Percentiles rank a stretch among this genome's conserved stretches.
Evolutionary conservation across 345 rosid species (phyloP).

Genomic region (Populus tremula): DNA sequence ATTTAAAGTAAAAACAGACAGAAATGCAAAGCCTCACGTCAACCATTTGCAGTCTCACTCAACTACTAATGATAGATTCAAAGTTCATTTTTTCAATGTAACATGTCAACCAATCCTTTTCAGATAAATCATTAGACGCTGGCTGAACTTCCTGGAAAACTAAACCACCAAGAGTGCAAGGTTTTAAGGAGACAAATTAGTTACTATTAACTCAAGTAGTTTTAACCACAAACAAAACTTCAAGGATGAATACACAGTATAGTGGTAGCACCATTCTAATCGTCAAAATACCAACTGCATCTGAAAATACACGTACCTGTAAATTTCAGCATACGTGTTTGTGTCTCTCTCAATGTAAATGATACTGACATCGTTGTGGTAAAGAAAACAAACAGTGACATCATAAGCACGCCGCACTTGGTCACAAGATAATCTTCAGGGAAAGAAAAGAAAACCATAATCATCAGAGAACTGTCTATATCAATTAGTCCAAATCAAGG

Average conservation of each 20-base stretch:
- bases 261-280: conserved; percentile 6
- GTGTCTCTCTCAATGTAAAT: conserved; percentile 96
- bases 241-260: not conserved
- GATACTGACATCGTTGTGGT: conserved; percentile 99
- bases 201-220: not conserved
- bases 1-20: conserved; percentile 15
- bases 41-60: not conserved
- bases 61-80: not conserved
- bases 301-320: conserved; percentile 55
- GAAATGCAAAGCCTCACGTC: not conserved
- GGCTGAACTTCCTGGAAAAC: conserved; percentile 4
- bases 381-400: conserved; percentile 96
- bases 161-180: conserved; percentile 11
- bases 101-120: too few species aligned
- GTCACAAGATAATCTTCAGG: conserved; percentile 91
- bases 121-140: not conserved
- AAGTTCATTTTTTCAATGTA: not conserved
- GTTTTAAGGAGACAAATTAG: conserved; percentile 1
- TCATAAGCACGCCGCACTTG: conserved; percentile 98
- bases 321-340: conserved; percentile 94
- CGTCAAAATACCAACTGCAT: not conserved
- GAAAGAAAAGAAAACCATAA: conserved; percentile 16
- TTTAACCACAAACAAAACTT: not conserved
- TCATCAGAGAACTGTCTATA: not conserved
- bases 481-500: not conserved